These are phyloP conservation scores for Triangularia verruculosa DNA, from an alignment of 2,329 filamentous ascomycete species.

Conservation along the genomic window DNA sequence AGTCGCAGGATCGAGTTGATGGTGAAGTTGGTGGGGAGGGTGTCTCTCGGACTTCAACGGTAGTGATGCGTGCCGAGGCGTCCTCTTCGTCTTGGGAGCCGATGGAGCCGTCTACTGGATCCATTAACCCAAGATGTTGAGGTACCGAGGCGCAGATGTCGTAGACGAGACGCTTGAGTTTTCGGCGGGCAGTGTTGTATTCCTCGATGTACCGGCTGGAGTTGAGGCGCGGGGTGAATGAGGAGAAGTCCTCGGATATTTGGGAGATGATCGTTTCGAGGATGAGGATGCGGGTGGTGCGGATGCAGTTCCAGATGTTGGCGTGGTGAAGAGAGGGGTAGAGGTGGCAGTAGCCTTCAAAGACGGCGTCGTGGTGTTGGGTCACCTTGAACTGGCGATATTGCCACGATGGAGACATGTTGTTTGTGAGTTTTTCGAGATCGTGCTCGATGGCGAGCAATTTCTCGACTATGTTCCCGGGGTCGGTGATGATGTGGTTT, in stretches of 20 bases:
- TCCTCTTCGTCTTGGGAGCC: constrained; percentile 22
- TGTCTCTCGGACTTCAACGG: constrained; percentile 32
- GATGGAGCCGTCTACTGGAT: constrained; percentile 36
- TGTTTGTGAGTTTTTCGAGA: constrained; percentile 39
- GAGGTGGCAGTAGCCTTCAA: constrained; percentile 43
- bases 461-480: constrained; percentile 41
- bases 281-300: constrained; percentile 45
- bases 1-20: constrained; percentile 22
- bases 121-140: constrained; percentile 49
- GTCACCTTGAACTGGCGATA: constrained; percentile 42
- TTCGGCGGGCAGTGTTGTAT: constrained; percentile 37
- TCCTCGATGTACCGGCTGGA: constrained; percentile 33
- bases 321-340: constrained; percentile 45
- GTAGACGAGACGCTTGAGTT: constrained; percentile 40
- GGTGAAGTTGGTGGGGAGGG: constrained; percentile 32
- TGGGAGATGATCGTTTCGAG: constrained; percentile 47
- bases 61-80: constrained; percentile 26
- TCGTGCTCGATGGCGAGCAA: constrained; percentile 42
- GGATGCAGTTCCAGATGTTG: constrained; percentile 48
- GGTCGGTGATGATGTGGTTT: constrained; percentile 34
- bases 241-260: constrained; percentile 36
- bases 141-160: constrained; percentile 47
- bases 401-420: constrained; percentile 41
- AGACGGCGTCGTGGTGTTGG: constrained; percentile 40
- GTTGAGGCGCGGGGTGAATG: constrained; percentile 26